A percentile compares a stretch with the other conserved stretches of the same genome.
These are phyloP conservation scores for Beauveria australis DNA, from an alignment of 2,329 filamentous ascomycete genomes.

Conservation along the genomic window DNA sequence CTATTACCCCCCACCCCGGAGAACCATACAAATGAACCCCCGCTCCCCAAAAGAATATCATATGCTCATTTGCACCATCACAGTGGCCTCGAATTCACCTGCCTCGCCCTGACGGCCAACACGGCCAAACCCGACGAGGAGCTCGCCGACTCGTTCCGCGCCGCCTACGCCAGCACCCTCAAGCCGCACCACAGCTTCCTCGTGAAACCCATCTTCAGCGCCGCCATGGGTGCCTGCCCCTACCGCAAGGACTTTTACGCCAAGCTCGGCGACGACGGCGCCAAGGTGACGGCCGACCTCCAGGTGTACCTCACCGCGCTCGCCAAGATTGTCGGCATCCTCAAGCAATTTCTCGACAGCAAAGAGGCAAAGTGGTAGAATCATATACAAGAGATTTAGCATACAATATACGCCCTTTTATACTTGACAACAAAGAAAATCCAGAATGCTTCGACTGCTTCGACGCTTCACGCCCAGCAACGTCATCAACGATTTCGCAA, in stretches of 20 bases:
- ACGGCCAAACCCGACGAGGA: constrained; percentile 60
- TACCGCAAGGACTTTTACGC: constrained; percentile 90
- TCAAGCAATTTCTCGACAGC: constrained; percentile 51
- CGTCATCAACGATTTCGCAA: neutral
- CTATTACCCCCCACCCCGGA: too few relatives aligned
- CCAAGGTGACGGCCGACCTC: constrained; percentile 56
- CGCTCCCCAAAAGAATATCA: too few relatives aligned
- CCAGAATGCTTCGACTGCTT: neutral
- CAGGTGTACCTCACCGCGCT: constrained; percentile 66
- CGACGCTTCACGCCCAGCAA: neutral
- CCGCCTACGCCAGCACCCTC: constrained; percentile 76
- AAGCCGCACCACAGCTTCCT: constrained; percentile 87
- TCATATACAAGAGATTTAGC: neutral
- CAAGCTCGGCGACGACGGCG: constrained; percentile 66
- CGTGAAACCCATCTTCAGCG: constrained; percentile 84
- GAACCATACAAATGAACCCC: too few relatives aligned
- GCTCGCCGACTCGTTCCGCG: constrained; percentile 78
- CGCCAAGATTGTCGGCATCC: constrained; percentile 68
- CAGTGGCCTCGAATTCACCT: constrained; percentile 90
- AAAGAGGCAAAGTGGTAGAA: constrained; percentile 52
- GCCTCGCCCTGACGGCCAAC: constrained; percentile 73
- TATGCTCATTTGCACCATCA: too few relatives aligned
- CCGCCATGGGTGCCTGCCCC: constrained; percentile 87
- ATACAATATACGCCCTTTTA: neutral
- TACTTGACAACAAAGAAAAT: neutral